These are phyloP conservation scores for Trichoderma pleuroti DNA, from an alignment of 2,329 filamentous ascomycete genomes.

Conservation along the genomic window DNA sequence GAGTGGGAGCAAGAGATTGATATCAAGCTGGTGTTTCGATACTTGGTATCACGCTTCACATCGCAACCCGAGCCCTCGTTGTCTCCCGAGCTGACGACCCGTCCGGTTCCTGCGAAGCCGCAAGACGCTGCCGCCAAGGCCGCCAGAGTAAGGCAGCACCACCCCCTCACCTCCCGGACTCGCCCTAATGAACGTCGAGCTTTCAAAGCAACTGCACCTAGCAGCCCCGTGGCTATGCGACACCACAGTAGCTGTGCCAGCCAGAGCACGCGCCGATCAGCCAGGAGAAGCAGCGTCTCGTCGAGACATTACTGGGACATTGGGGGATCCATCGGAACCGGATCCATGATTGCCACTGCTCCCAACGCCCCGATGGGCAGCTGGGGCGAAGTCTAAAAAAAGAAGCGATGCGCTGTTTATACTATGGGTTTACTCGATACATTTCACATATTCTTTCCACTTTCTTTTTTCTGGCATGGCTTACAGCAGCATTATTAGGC, in stretches of 20 bases:
- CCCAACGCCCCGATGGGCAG: conserved; percentile 63
- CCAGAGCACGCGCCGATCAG: conserved; percentile 76
- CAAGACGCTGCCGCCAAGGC: conserved; percentile 72
- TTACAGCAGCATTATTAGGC: conserved; percentile 15
- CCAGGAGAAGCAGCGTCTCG: conserved; percentile 64
- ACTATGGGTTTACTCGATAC: not conserved
- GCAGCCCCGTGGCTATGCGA: conserved; percentile 46
- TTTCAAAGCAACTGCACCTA: conserved; percentile 53
- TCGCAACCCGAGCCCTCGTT: conserved; percentile 37
- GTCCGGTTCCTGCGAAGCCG: conserved; percentile 41
- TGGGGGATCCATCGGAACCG: conserved; percentile 73
- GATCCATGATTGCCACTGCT: conserved; percentile 61
- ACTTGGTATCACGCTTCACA: conserved; percentile 72
- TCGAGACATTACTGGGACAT: conserved; percentile 92
- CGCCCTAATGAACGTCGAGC: conserved; percentile 52
- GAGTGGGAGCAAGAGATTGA: conserved; percentile 95
- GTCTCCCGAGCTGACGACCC: conserved; percentile 3
- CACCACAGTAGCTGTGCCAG: conserved; percentile 73
- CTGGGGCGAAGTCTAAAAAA: conserved; percentile 68
- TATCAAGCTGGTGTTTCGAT: conserved; percentile 86
- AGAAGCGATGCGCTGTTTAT: conserved; percentile 19
- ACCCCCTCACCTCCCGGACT: conserved; percentile 70
- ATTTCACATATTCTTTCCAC: not conserved
- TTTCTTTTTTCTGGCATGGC: not conserved
- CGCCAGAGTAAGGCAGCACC: conserved; percentile 81